These are phyloP conservation scores for Triadica sebifera DNA, from an alignment of 345 rosid genomes.

Conservation along the genomic window DNA sequence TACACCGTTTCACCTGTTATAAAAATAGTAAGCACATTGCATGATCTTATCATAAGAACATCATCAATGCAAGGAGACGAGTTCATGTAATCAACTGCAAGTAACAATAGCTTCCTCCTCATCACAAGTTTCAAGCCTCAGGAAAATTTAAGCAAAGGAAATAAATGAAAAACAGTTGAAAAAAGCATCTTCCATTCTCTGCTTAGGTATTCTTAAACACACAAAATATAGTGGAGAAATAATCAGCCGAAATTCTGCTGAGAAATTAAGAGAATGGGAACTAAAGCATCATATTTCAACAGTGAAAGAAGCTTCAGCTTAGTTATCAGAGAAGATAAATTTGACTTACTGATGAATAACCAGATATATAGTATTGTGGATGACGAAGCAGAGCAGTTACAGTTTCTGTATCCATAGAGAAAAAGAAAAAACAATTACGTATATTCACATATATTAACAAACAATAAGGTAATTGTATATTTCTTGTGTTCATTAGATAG, in stretches of 20 bases:
- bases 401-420: slow-evolving; percentile 19
- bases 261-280: neutral
- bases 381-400: slow-evolving; percentile 18
- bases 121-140: neutral
- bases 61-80: neutral
- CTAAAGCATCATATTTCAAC: neutral
- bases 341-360: slow-evolving; percentile 24
- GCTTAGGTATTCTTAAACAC: neutral
- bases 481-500: neutral
- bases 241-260: neutral
- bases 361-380: slow-evolving; percentile 13
- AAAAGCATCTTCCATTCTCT: neutral
- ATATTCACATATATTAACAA: neutral
- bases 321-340: neutral
- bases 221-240: neutral
- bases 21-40: neutral
- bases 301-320: neutral
- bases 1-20: slow-evolving; percentile 9
- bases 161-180: neutral
- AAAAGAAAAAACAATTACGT: neutral
- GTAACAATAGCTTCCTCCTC: neutral
- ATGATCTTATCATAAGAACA: neutral
- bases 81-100: neutral
- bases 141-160: neutral
- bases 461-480: neutral